Evolutionary conservation across 257 asterid species (phyloP).

Genomic region (Thymus mandschuricus): DNA sequence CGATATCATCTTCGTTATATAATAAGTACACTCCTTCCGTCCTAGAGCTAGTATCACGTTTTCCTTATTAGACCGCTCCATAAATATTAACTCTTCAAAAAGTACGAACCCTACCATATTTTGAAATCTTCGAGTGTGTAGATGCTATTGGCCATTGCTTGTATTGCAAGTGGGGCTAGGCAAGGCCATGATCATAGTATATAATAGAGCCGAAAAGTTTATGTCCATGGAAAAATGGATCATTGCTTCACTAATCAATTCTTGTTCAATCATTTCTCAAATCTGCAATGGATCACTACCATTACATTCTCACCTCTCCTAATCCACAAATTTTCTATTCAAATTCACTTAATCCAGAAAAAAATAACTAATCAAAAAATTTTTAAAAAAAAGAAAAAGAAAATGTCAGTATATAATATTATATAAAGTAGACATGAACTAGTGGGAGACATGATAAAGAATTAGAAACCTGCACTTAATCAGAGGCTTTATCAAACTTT

Average conservation of each 20-base stretch:
- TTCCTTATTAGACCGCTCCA: too few species aligned
- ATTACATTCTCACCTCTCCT: constrained; percentile 31
- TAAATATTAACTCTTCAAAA: too few species aligned
- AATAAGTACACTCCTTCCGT: too few species aligned
- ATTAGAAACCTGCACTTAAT: background rate
- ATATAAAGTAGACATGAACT: background rate
- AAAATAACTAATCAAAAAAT: too few species aligned
- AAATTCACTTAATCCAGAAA: background rate
- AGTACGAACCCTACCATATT: too few species aligned
- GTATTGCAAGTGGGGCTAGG: constrained; percentile 57
- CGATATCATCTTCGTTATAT: too few species aligned
- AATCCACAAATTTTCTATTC: background rate
- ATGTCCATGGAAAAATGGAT: constrained; percentile 10
- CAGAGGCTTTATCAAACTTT: background rate
- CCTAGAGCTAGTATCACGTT: too few species aligned
- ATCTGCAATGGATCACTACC: constrained; percentile 32
- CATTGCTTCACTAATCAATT: constrained; percentile 43
- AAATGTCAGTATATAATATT: background rate
- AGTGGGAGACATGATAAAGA: background rate
- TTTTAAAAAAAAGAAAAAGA: too few species aligned
- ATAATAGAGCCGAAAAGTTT: constrained; percentile 48
- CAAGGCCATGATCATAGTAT: constrained; percentile 38
- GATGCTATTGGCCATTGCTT: constrained; percentile 60
- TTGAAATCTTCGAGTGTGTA: background rate
- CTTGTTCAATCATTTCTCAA: constrained; percentile 32